Base-by-base conservation (phyloP, 495 filamentous ascomycete species). In the Aspergillus baeticus region DNA sequence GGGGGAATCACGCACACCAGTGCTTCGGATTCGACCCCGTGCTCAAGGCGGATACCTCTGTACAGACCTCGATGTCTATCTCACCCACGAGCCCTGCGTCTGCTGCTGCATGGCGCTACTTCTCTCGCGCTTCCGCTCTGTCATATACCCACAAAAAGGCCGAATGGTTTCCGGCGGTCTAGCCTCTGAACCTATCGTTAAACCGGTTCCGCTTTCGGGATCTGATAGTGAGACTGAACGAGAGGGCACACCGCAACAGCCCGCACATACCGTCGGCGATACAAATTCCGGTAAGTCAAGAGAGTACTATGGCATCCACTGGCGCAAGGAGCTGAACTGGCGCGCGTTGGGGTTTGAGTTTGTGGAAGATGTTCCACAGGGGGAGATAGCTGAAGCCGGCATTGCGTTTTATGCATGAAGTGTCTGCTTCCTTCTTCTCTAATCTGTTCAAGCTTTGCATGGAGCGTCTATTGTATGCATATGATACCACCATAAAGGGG, bases 71-170 rank as follows among this genome's bases (percentile, higher is more conserved):
- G 91, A 96, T 61, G 80, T 98, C 29, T 97, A 96, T 69, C 69
- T 93, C 31, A 93, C 91, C 1, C 92, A 96, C 66, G 94, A 98
- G 69, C 94, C 94, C 3, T 98, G 94, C 62, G 78, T 94, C 29
- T 96, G 95, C 84, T 98, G 94, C 72, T 89, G 87, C 8, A 98
- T 98, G 93, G 95, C 91, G 2, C 82, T 97, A 34, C 76, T 98
- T 17, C 91, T 98, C 57, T 96, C 91, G 0, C 83, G 94, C 23
- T 94, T 98, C 77, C 81, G 87, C 5, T 80, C 84, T 15, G 84
- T 93, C 2, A 80, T 95, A n/a, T 96, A 95, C 72, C 81, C 82
- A 20, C 71, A 82, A 10, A 73, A 80, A 13, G 76, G 74, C 0
- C 64, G 76, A 6, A 69, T 76, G 61, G 59, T 56, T 1, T 69